These are phyloP conservation scores for Aspergillaceae sp. DNA, from an alignment of 2,329 filamentous ascomycete species.

Conservation along the genomic window DNA sequence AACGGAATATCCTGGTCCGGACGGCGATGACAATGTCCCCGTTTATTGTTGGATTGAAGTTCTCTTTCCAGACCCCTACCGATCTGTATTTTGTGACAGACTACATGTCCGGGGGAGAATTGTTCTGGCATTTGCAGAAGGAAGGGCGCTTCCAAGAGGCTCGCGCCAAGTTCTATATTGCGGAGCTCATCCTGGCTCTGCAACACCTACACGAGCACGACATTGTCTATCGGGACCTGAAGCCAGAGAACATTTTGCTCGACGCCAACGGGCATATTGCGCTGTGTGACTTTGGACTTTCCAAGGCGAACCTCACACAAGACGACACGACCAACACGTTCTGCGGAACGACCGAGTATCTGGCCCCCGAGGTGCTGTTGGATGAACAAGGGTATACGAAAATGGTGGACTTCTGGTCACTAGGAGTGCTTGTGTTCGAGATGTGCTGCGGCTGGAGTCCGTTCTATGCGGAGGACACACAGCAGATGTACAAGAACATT, in stretches of 20 bases:
- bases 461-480: slow-evolving; percentile 97
- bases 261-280: slow-evolving; percentile 98
- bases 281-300: slow-evolving; percentile 92
- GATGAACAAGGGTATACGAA: slow-evolving; percentile 98
- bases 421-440: slow-evolving; percentile 94
- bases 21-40: slow-evolving; percentile 93
- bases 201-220: slow-evolving; percentile 94
- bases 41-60: slow-evolving; percentile 96
- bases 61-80: slow-evolving; percentile 95
- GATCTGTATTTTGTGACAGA: slow-evolving; percentile 98
- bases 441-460: slow-evolving; percentile 99
- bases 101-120: slow-evolving; percentile 97
- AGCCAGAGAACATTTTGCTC: slow-evolving; percentile 93
- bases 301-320: slow-evolving; percentile 93
- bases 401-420: slow-evolving; percentile 99
- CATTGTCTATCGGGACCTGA: slow-evolving; percentile 94
- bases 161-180: slow-evolving; percentile 97
- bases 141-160: slow-evolving; percentile 92
- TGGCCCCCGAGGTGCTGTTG: slow-evolving; percentile 87
- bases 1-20: slow-evolving; percentile 92
- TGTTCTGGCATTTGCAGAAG: slow-evolving; percentile 98
- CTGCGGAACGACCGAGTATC: slow-evolving; percentile 94
- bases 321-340: slow-evolving; percentile 99
- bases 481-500: slow-evolving; percentile 99
- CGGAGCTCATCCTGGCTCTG: slow-evolving; percentile 88